phyloP scores from a whole-genome alignment of 192 early-diverging fungal genomes.

The Entrophospora sp. region DNA sequence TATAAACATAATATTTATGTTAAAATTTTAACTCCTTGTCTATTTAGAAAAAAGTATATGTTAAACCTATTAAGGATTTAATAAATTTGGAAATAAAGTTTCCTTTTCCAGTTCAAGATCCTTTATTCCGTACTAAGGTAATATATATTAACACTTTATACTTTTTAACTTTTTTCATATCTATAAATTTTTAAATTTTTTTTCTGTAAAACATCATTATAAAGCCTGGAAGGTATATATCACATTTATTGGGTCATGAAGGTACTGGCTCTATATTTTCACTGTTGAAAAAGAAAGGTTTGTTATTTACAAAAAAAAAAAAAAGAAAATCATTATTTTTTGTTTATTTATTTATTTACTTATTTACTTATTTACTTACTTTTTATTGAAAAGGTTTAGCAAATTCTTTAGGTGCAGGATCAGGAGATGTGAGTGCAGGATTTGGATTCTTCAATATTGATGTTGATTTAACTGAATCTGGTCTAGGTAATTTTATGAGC shows the following conservation, averaged over 20 bases:
- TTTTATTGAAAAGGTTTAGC: too few relatives aligned
- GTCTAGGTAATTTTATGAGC: conserved; percentile 52
- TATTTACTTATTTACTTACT: too few relatives aligned
- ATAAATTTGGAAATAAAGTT: conserved; percentile 64
- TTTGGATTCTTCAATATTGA: conserved; percentile 71
- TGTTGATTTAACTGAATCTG: conserved; percentile 67
- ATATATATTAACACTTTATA: too few relatives aligned
- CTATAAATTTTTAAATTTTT: not conserved
- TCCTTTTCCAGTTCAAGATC: conserved; percentile 64
- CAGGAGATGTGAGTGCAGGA: conserved; percentile 26
- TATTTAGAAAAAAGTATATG: conserved; percentile 46
- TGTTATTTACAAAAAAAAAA: too few relatives aligned
- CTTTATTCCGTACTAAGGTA: conserved; percentile 36
- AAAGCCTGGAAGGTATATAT: conserved; percentile 65
- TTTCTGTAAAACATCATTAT: too few relatives aligned
- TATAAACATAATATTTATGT: too few relatives aligned
- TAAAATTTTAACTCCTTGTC: too few relatives aligned
- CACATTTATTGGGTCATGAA: conserved; percentile 82
- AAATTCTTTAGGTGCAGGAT: conserved; percentile 48
- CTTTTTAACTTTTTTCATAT: not conserved
- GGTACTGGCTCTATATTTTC: conserved; percentile 73
- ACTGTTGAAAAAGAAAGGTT: conserved; percentile 55
- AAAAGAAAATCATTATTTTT: too few relatives aligned
- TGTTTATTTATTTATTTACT: too few relatives aligned
- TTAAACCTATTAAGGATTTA: conserved; percentile 64